Conservation (phyloP, 1,284 basidiomycete genomes). For the Moniliophthora roreri region DNA sequence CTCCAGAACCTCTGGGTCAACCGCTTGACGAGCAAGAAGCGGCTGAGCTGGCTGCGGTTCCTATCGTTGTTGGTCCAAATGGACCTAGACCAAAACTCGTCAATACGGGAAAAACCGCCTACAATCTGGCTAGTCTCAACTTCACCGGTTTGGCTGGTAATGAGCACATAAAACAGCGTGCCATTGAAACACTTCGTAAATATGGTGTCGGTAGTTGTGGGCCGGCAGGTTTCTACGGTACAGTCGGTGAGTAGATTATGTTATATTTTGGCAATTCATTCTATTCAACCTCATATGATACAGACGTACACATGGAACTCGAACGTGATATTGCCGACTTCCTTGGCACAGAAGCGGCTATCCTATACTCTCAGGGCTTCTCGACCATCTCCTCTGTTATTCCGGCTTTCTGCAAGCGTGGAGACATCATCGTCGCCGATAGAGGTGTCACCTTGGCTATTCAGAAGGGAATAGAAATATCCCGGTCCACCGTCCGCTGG, state of each 20-base stretch:
- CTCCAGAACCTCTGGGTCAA: constrained; percentile 81
- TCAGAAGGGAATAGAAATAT: constrained; percentile 97
- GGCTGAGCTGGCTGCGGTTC: constrained; percentile 72
- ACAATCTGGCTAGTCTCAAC: constrained; percentile 92
- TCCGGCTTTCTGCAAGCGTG: constrained; percentile 96
- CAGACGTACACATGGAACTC: constrained; percentile 90
- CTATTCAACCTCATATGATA: not conserved
- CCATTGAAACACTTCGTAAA: constrained; percentile 84
- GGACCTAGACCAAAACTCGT: constrained; percentile 83
- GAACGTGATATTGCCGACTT: constrained; percentile 92
- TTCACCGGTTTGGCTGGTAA: constrained; percentile 91
- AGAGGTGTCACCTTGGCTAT: constrained; percentile 93
- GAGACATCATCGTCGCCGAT: constrained; percentile 98
- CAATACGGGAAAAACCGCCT: constrained; percentile 74
- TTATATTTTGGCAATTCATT: constrained; percentile 4
- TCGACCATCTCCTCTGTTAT: constrained; percentile 93
- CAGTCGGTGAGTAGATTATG: constrained; percentile 73
- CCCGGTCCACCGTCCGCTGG: constrained; percentile 91
- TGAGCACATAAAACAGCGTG: constrained; percentile 84
- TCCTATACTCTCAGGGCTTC: constrained; percentile 95
- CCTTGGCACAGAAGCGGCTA: constrained; percentile 84
- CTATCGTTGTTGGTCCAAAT: constrained; percentile 79
- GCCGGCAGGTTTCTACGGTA: constrained; percentile 97
- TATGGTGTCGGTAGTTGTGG: constrained; percentile 97
- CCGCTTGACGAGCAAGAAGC: constrained; percentile 63